Percentiles rank a stretch among this genome's conserved stretches.
Conservation (phyloP, 2,329 filamentous ascomycete genomes). For the Neopestalotiopsis clavispora region DNA sequence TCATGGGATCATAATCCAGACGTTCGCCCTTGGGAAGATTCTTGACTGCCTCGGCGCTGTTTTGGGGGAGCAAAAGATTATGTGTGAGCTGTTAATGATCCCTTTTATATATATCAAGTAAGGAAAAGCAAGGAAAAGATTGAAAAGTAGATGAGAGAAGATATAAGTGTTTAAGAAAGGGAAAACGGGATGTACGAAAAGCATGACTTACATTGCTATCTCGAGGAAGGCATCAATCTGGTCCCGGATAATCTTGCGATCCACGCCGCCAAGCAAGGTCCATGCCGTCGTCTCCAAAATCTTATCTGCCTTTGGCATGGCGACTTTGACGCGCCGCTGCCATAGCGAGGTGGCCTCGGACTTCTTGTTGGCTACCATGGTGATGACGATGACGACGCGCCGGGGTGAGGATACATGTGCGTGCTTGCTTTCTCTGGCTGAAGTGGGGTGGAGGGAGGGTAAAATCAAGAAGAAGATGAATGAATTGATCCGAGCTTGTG, state of each 20-base stretch:
- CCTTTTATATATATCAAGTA: no score
- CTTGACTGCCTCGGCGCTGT: conserved; percentile 2
- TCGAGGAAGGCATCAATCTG: conserved; percentile 1
- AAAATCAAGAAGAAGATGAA: not conserved
- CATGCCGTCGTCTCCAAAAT: not conserved
- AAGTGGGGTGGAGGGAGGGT: not conserved
- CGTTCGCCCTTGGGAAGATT: conserved; percentile 1
- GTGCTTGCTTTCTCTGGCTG: not conserved
- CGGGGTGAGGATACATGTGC: conserved; percentile 1
- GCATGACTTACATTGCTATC: conserved; percentile 1
- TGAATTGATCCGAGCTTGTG: not conserved
- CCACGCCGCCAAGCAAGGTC: not conserved
- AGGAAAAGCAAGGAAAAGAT: no score
- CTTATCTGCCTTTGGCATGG: conserved; percentile 9
- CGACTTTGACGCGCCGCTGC: conserved; percentile 9
- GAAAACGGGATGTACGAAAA: not conserved
- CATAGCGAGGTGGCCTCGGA: conserved; percentile 9
- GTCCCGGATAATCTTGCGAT: not conserved
- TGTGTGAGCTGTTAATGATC: not conserved
- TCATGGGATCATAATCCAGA: conserved; percentile 7
- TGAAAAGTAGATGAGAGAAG: no score
- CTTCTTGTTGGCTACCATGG: conserved; percentile 10
- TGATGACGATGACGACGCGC: not conserved
- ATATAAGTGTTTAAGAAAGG: not conserved
- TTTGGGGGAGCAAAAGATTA: no score